These are phyloP conservation scores for Hippophae tibetana DNA, from an alignment of 306 rosid species.

Conservation along the genomic window DNA sequence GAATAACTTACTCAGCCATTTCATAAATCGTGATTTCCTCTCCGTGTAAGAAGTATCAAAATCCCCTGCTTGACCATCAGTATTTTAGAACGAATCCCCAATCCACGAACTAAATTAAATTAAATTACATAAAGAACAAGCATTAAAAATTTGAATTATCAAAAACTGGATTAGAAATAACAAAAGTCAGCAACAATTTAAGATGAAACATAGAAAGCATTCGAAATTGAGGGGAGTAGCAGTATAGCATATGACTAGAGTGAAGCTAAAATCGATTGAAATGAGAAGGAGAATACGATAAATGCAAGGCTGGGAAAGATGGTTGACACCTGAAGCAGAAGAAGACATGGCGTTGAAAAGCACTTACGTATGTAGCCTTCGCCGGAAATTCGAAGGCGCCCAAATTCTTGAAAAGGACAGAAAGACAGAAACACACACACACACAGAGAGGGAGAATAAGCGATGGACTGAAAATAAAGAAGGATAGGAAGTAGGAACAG, in stretches of 20 bases:
- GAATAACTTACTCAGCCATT: slow-evolving; percentile 86
- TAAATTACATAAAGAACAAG: not conserved
- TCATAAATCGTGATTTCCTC: slow-evolving; percentile 85
- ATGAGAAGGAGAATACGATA: slow-evolving; percentile 38
- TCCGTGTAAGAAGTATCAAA: slow-evolving; percentile 62
- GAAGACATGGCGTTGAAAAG: slow-evolving; percentile 38
- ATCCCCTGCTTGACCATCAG: slow-evolving; percentile 62
- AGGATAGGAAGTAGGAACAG: slow-evolving; percentile 24
- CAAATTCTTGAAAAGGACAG: slow-evolving; percentile 34
- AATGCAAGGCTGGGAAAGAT: slow-evolving; percentile 80
- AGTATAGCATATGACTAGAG: not conserved
- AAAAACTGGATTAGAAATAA: too few relatives aligned
- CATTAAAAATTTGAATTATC: not conserved
- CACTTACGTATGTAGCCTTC: slow-evolving; percentile 26
- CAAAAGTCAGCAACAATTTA: not conserved
- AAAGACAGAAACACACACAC: slow-evolving; percentile 20
- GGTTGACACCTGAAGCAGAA: slow-evolving; percentile 61
- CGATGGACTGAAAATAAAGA: slow-evolving; percentile 31
- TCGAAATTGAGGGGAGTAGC: not conserved
- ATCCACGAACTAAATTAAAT: not conserved
- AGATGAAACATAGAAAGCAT: not conserved
- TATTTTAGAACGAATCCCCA: slow-evolving; percentile 14
- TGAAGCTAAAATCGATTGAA: not conserved
- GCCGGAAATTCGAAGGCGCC: slow-evolving; percentile 14
- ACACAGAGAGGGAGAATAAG: slow-evolving; percentile 7